Base-by-base conservation (phyloP, 805 yeast species). In the Diddensiella santjacobensis region DNA sequence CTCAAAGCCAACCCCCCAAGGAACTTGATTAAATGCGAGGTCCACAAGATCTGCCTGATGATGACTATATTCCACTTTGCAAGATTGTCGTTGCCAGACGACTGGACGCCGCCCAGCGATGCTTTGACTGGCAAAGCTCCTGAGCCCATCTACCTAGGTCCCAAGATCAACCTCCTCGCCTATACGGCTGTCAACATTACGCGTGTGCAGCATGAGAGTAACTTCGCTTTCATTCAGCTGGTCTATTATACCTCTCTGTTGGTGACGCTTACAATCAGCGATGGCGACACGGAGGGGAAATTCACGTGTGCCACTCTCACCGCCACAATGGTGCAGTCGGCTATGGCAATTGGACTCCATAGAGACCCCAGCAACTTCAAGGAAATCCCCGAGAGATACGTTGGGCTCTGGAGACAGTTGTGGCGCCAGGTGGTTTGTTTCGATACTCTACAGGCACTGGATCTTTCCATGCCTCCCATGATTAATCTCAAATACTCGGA, bases 321-420 rank as follows among this genome's bases (percentile, higher is more conserved):
- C 13, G 60, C 61, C 5, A 51, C 50, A 41, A 44, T 56, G 22
- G 52, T 58, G 38, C 58, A 58, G 19, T 49, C 57, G n/a, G 58
- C 59, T 24, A 41, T 45, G 31, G 47, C 56, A 26, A 58, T 59
- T 37, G 66, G 65, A 0, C 52, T 62, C 3, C 63, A 62, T 44
- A 52, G 64, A 2, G 65, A 62, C 42, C 66, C 66, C 3, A 45
- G 47, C 17, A 22, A 44, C 24, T 49, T 50, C 18, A 33, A 45
- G 5, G 47, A 50, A n/a, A 42, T 58, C 19, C 59, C 61, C 4
- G 44, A 45, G 15, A 37, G 40, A 17, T 26, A 52, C 40, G 50
- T 45, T 6, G 47, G 48, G 18, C 33, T 54, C 20, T 54, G 64
- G 61, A 52, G 62, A 3, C 38, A 35, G 38, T 44, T 61, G 18